Conservation (phyloP, 2,329 filamentous ascomycete genomes). For the Penicillium psychrosexuale region DNA sequence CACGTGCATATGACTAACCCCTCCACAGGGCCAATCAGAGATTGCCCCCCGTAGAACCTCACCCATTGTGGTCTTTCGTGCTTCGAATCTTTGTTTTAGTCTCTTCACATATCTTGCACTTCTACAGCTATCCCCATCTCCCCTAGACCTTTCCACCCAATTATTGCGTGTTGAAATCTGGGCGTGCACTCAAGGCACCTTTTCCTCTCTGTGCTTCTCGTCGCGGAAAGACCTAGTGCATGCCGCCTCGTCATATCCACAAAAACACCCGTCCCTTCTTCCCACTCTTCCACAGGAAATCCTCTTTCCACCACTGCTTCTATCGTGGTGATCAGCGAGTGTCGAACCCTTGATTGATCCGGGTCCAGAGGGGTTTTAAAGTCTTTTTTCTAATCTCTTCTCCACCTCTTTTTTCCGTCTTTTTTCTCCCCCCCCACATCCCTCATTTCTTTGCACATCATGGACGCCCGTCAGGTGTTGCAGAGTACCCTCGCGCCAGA, state of each 20-base stretch:
- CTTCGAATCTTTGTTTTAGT: conserved; percentile 19
- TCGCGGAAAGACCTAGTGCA: conserved; percentile 33
- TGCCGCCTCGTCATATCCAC: conserved; percentile 41
- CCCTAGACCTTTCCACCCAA: conserved; percentile 7
- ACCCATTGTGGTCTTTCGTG: conserved; percentile 14
- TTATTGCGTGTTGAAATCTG: conserved; percentile 10
- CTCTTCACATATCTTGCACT: conserved; percentile 21
- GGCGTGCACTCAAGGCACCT: conserved; percentile 29
- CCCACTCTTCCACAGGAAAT: conserved; percentile 23
- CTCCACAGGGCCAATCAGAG: conserved; percentile 19
- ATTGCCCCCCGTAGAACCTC: conserved; percentile 18
- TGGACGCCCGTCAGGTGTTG: conserved; percentile 98
- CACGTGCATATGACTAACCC: conserved; percentile 14
- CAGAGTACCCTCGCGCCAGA: conserved; percentile 94
- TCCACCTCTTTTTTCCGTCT: conserved; percentile 16
- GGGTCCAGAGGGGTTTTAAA: conserved; percentile 18
- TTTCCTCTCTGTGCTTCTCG: conserved; percentile 30
- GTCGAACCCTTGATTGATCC: conserved; percentile 14
- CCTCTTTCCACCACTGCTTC: conserved; percentile 13
- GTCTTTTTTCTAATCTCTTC: conserved; percentile 19
- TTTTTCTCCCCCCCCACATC: conserved; percentile 18
- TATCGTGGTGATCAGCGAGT: conserved; percentile 21
- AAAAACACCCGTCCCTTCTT: conserved; percentile 37
- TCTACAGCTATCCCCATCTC: conserved; percentile 7
- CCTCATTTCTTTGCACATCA: conserved; percentile 51